phyloP scores from a whole-genome alignment of 2,329 filamentous ascomycete species.

The Periconia sp. region DNA sequence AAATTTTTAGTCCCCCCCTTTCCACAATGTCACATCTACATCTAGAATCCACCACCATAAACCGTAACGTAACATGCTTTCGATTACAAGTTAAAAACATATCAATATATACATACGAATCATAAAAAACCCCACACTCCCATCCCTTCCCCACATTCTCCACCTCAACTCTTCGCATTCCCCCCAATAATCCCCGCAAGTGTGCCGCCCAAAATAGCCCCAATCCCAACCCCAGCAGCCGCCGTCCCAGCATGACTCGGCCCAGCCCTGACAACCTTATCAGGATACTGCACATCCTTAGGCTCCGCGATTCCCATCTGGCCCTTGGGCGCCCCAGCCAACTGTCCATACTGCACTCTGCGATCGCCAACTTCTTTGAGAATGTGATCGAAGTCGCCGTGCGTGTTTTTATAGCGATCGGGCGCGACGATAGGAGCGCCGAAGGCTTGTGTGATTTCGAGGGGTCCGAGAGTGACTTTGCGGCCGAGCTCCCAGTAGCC shows the following conservation, averaged over 20 bases:
- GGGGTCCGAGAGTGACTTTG: slow-evolving; percentile 36
- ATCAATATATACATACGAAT: too few relatives aligned
- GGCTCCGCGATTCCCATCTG: slow-evolving; percentile 25
- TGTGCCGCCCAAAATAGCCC: too few relatives aligned
- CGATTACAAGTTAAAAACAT: background rate
- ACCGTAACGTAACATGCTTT: too few relatives aligned
- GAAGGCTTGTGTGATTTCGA: slow-evolving; percentile 41
- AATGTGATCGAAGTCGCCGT: slow-evolving; percentile 25
- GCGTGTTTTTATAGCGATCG: slow-evolving; percentile 14
- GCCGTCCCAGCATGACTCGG: too few relatives aligned
- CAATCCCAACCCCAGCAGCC: too few relatives aligned
- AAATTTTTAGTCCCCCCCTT: too few relatives aligned
- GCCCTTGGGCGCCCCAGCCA: slow-evolving; percentile 16
- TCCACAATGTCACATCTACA: too few relatives aligned
- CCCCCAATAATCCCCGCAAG: too few relatives aligned
- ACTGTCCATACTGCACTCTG: slow-evolving; percentile 21
- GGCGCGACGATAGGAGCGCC: slow-evolving; percentile 26
- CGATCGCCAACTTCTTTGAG: slow-evolving; percentile 21
- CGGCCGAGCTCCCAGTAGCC: slow-evolving; percentile 41
- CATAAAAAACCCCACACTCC: too few relatives aligned
- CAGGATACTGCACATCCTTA: slow-evolving; percentile 10
- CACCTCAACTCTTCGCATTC: too few relatives aligned
- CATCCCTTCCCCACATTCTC: too few relatives aligned
- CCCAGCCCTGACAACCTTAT: background rate
- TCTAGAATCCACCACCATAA: too few relatives aligned